These are phyloP conservation scores for Zalaria sp. DNA, from an alignment of 2,329 filamentous ascomycete genomes.

Conservation along the genomic window DNA sequence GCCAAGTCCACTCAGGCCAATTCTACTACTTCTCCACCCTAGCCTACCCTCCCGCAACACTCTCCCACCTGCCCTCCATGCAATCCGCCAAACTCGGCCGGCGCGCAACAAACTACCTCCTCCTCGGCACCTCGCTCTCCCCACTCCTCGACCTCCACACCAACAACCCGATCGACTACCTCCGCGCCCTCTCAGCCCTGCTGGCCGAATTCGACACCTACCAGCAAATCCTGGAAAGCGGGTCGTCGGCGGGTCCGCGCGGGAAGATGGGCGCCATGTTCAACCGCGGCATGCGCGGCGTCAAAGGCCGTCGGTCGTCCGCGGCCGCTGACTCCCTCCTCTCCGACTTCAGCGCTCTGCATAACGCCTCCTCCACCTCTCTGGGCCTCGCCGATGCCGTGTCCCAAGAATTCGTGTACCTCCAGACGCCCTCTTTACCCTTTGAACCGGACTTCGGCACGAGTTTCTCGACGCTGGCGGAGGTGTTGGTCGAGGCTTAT, in stretches of 20 bases:
- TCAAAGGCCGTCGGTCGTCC: constrained; percentile 33
- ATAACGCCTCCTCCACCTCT: constrained; percentile 5
- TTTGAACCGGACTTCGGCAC: constrained; percentile 97
- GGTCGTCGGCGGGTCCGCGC: constrained; percentile 53
- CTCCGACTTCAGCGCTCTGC: constrained; percentile 19
- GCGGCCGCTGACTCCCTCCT: constrained; percentile 46
- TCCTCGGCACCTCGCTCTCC: constrained; percentile 83
- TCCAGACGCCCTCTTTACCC: constrained; percentile 81
- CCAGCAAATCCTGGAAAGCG: constrained; percentile 67
- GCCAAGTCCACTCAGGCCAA: constrained; percentile 84
- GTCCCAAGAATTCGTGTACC: constrained; percentile 66
- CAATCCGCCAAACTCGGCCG: constrained; percentile 71
- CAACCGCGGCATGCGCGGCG: constrained; percentile 27
- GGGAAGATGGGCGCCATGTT: constrained; percentile 52
- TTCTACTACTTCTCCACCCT: constrained; percentile 98
- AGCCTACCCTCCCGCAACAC: constrained; percentile 71
- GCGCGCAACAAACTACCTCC: constrained; percentile 83
- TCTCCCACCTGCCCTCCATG: constrained; percentile 73
- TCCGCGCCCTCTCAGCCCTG: constrained; percentile 72
- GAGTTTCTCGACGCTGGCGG: constrained; percentile 89
- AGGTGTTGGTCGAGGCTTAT: constrained; percentile 89
- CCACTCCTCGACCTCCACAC: constrained; percentile 80
- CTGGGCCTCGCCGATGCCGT: constrained; percentile 5
- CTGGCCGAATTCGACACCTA: constrained; percentile 88
- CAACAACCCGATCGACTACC: constrained; percentile 66